Base-by-base conservation (phyloP, 192 early-diverging fungal species). In the Podila epicladia region DNA sequence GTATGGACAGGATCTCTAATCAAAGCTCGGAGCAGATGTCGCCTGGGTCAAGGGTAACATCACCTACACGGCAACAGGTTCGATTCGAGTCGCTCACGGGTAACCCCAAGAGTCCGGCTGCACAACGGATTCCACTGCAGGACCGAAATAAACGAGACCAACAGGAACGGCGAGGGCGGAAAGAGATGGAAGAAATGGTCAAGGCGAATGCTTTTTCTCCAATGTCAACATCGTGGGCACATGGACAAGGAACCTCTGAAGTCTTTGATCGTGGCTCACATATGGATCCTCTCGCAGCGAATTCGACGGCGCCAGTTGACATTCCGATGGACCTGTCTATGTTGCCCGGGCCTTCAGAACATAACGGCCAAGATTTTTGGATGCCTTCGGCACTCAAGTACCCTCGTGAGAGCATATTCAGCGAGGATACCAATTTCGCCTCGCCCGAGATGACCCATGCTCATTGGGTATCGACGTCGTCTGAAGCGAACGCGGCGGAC, bases 351-450 rank as follows among this genome's bases (percentile, higher is more conserved):
- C 41, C 41, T 0, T 45, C 41, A 45, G 41, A 45, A 15, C 13
- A 15, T 0, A 59, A 17, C 22, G 41, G n/a, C 8, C 13, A 69
- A 3, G 37, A n/a, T 2, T 69, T 45, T 9, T 32, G 22, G 37
- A 53, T 35, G n/a, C 58, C 57, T 31, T 45, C 58, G 22, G 26
- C 60, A 24, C 38, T 69, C 24, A 38, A 60, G 26, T 33, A 59
- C 17, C 28, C 67, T 32, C 37, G 57, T 0, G 32, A 58, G 37
- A 69, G 67, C 24, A 53, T 45, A 58, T 69, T 58, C 26, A 69
- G 67, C 12, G 67, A 60, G 13, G 28, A 26, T 11, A 69, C 67
- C 0, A 69, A 69, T 24, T 37, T 60, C 8, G 57, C 55, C 19
- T 37, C 67, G 9, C 26, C 64, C 9, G 31, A 29, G 1, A 17